Conservation (phyloP, 176 grass and related monocot genomes). For the Carex pumila region DNA sequence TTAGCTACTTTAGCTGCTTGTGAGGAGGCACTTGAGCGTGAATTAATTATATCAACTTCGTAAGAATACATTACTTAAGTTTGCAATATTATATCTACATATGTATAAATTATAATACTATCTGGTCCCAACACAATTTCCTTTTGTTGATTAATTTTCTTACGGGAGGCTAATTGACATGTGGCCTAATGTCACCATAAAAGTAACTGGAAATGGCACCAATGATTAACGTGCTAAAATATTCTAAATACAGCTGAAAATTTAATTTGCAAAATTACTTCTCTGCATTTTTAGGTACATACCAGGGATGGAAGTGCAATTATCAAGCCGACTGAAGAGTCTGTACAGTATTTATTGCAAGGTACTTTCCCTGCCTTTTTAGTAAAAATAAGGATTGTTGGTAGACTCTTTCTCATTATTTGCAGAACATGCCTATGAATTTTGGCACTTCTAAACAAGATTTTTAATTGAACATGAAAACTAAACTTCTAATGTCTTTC, state of each 20-base stretch:
- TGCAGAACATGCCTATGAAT: neutral
- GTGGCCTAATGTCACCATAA: neutral
- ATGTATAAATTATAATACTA: neutral
- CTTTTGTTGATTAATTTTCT: neutral
- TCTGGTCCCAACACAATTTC: neutral
- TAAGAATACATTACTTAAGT: constrained; percentile 31
- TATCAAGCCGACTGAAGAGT: constrained; percentile 92
- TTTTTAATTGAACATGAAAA: neutral
- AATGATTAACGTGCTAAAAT: neutral
- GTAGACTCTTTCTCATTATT: neutral
- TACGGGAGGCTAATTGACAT: neutral
- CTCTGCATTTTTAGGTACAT: constrained; percentile 68
- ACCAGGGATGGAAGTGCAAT: constrained; percentile 95
- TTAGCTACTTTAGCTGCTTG: constrained; percentile 87
- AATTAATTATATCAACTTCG: constrained; percentile 95
- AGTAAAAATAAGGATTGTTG: neutral
- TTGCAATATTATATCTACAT: neutral
- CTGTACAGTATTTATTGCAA: constrained; percentile 93
- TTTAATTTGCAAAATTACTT: constrained; percentile 16
- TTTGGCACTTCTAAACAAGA: neutral
- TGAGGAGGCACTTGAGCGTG: constrained; percentile 91
- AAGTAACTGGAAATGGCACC: neutral
- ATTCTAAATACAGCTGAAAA: neutral
- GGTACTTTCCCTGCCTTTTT: constrained; percentile 25
- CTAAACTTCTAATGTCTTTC: neutral